phyloP scores from a whole-genome alignment of 805 yeast genomes.

The Metschnikowia drakensbergensis region DNA sequence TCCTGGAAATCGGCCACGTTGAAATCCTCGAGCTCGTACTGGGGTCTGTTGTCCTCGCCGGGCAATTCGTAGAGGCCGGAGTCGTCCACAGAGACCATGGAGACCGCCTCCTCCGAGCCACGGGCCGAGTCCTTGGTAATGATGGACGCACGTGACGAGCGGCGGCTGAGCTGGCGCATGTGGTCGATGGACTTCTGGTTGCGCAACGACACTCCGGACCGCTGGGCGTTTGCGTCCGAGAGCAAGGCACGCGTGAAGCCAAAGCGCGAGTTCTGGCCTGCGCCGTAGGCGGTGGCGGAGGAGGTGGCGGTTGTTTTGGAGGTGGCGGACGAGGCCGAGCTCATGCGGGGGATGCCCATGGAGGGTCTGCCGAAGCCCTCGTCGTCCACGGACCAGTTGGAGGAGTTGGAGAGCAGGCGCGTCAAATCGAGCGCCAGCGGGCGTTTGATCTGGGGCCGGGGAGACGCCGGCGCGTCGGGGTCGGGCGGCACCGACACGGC shows the following conservation, averaged over 20 bases:
- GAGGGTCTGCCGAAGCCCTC: slow-evolving; percentile 23
- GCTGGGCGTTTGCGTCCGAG: slow-evolving; percentile 26
- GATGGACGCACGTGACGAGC: slow-evolving; percentile 34
- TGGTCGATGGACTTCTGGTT: slow-evolving; percentile 29
- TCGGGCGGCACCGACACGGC: slow-evolving; percentile 3
- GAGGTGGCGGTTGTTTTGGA: slow-evolving; percentile 7
- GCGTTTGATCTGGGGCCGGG: background rate
- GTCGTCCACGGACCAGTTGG: slow-evolving; percentile 38
- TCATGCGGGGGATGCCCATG: slow-evolving; percentile 29
- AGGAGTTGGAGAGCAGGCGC: slow-evolving; percentile 28
- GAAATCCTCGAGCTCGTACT: slow-evolving; percentile 32
- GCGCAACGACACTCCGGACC: slow-evolving; percentile 16
- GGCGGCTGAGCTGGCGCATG: slow-evolving; percentile 24
- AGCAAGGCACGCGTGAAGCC: slow-evolving; percentile 41
- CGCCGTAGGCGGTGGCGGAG: background rate
- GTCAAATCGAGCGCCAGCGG: slow-evolving; percentile 14
- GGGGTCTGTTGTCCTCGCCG: slow-evolving; percentile 14
- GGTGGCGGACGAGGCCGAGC: slow-evolving; percentile 28
- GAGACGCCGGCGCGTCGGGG: slow-evolving; percentile 5
- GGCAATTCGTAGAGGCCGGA: slow-evolving; percentile 16
- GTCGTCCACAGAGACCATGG: slow-evolving; percentile 38
- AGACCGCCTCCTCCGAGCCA: slow-evolving; percentile 26
- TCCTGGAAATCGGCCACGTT: slow-evolving; percentile 41
- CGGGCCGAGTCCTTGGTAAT: slow-evolving; percentile 30
- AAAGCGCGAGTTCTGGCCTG: slow-evolving; percentile 20